Percentiles rank a stretch among this genome's conserved stretches.
phyloP scores from a whole-genome alignment of 495 filamentous ascomycete genomes.

The Astrothelium subdiscretum region DNA sequence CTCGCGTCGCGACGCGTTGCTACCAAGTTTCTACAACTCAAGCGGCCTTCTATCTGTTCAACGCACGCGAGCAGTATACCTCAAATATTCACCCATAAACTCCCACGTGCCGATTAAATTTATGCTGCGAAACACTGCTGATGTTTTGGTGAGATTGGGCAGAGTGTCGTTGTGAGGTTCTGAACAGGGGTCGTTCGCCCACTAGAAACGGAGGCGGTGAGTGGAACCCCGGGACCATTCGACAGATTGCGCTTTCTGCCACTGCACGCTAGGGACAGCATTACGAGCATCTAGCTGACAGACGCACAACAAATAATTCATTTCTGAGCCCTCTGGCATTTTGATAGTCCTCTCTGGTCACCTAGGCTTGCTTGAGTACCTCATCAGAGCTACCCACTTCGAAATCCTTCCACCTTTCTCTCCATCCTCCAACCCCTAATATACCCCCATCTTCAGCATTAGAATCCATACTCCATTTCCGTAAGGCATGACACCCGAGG shows the following conservation, averaged over 20 bases:
- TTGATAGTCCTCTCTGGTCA: neutral
- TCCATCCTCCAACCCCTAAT: slow-evolving; percentile 17
- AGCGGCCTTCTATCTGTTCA: neutral
- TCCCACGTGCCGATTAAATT: neutral
- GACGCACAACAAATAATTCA: neutral
- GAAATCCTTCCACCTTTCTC: neutral
- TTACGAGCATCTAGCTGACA: neutral
- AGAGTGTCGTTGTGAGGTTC: neutral
- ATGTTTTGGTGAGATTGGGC: neutral
- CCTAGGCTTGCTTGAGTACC: too few relatives aligned
- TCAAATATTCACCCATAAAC: neutral
- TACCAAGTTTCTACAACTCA: too few relatives aligned
- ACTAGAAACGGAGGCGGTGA: too few relatives aligned
- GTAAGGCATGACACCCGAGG: slow-evolving; percentile 44
- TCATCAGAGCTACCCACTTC: too few relatives aligned
- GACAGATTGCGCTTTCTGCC: too few relatives aligned
- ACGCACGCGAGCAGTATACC: neutral
- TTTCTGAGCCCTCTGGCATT: neutral
- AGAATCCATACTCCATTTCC: slow-evolving; percentile 72
- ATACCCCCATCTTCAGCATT: slow-evolving; percentile 36
- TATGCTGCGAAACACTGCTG: neutral
- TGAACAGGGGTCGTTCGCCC: too few relatives aligned
- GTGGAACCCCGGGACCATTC: too few relatives aligned
- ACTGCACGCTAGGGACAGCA: neutral
- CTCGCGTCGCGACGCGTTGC: too few relatives aligned